Conservation (phyloP, 2,329 filamentous ascomycete species). For the Paramyrothecium roridum region DNA sequence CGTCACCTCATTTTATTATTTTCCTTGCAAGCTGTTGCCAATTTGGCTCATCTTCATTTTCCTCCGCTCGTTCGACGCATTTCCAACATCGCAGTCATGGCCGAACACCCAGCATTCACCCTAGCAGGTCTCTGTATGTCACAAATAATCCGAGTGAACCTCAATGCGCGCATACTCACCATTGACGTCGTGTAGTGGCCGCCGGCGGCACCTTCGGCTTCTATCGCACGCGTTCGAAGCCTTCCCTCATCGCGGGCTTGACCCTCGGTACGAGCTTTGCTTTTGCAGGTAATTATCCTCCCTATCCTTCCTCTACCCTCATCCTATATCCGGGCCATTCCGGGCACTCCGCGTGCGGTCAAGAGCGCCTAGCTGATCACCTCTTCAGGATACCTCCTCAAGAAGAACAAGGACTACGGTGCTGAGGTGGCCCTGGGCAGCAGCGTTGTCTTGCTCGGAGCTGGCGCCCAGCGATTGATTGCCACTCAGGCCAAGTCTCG, state of each 20-base stretch:
- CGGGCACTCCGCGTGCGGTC: background rate
- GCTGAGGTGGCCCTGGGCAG: conserved; percentile 37
- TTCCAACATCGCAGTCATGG: conserved; percentile 19
- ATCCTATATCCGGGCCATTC: no score
- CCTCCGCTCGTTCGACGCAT: no score
- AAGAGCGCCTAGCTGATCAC: background rate
- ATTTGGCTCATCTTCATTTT: no score
- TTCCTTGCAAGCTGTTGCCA: no score
- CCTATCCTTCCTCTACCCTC: no score
- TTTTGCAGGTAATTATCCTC: conserved; percentile 14
- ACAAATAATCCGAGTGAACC: rapidly evolving
- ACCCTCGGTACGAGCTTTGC: conserved; percentile 20
- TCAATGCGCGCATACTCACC: background rate
- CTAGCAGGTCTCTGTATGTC: conserved; percentile 33
- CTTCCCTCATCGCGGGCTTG: conserved; percentile 19
- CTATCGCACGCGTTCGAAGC: conserved; percentile 18
- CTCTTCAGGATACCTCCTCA: conserved; percentile 33
- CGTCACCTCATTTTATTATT: no score
- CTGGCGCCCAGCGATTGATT: conserved; percentile 32
- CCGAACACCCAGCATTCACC: conserved; percentile 38
- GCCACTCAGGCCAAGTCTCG: conserved; percentile 34
- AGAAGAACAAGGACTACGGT: conserved; percentile 38
- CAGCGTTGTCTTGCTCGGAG: conserved; percentile 32
- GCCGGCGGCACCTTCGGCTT: conserved; percentile 19
- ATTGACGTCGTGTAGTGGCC: conserved; percentile 11